Conservation (phyloP, 352 stramenopile species). For the Proteromonas lacertae region DNA sequence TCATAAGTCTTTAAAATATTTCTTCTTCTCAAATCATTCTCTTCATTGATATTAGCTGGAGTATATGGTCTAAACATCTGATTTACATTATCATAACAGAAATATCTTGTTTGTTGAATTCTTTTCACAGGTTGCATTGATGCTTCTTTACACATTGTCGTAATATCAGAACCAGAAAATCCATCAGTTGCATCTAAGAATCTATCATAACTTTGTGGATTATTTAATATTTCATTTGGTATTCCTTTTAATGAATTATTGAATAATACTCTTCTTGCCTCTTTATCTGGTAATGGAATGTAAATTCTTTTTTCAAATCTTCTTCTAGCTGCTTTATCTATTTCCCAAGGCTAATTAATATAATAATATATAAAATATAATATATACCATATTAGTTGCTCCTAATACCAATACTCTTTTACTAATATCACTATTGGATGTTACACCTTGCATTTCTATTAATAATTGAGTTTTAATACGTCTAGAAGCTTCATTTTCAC, state of each 20-base stretch:
- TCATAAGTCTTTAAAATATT: too few species aligned
- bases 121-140: conserved; percentile 22
- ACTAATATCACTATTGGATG: conserved; percentile 17
- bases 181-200: conserved; percentile 31
- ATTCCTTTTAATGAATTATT: conserved; percentile 14
- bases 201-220: conserved; percentile 12
- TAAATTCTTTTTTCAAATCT: conserved; percentile 97
- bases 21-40: too few species aligned
- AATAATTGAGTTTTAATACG: conserved; percentile 95
- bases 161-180: conserved; percentile 46
- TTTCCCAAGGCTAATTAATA: neutral
- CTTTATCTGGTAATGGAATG: too few species aligned
- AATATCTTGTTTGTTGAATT: conserved; percentile 11
- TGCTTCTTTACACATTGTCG: conserved; percentile 26
- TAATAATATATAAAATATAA: too few species aligned
- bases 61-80: too few species aligned
- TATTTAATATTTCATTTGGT: conserved; percentile 7
- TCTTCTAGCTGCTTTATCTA: conserved; percentile 48
- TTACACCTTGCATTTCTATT: conserved; percentile 28
- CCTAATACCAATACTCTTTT: conserved; percentile 60
- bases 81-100: too few species aligned
- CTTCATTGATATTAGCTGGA: too few species aligned
- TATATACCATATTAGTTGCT: conserved; percentile 91
- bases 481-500: conserved; percentile 68
- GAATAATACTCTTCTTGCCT: conserved; percentile 14